Evolutionary conservation across 805 yeast genomes (phyloP), one percentile per base, ranked within the genome.

Genomic region (Candida hungchunana): DNA sequence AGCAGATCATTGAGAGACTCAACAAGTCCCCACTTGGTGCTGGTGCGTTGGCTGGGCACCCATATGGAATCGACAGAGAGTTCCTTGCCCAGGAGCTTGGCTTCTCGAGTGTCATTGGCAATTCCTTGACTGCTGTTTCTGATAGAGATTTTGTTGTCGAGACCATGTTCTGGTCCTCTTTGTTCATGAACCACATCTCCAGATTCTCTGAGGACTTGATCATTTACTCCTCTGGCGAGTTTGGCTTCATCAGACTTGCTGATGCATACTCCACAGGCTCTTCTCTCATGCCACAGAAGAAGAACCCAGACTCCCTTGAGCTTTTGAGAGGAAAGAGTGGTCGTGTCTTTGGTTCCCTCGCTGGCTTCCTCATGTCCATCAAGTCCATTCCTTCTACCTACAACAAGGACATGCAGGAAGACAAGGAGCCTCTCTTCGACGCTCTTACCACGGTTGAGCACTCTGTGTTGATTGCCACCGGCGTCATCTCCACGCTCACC

Each of bases 181-280:
- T 93, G 48, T 86, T 89, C 61, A 86, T 88, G 90, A 90, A 88
- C 67, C 99, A 93, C 60, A 75, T 93, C 47, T 89, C 98, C 11
- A 75, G 97, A 56, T 81, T 93, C 58, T 77, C 93, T 28, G 99
- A 93, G 63, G 99, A 93, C 64, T 71, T 93, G 57, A 88, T 93
- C 50, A 82, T 93, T 50, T 93, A 93, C 65, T 93, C 97, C 6
- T 86, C 96, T 18, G 97, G 96, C 20, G 99, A 93, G 67, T 93
- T 93, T 68, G 96, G 96, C 4, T 93, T 94, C 59, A 71, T 93
- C 44, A 79, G 85, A 60, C 75, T 89, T 34, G 94, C 96, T 10
- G 99, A 93, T 59, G 97, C 98, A 18, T 93, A 93, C 64, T 93
- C 98, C 1, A 93, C 99, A 7, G 99, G 99, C 11, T 87, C 97